Conservation (phyloP, 208 protist species). For the Crithidia acanthocephali region DNA sequence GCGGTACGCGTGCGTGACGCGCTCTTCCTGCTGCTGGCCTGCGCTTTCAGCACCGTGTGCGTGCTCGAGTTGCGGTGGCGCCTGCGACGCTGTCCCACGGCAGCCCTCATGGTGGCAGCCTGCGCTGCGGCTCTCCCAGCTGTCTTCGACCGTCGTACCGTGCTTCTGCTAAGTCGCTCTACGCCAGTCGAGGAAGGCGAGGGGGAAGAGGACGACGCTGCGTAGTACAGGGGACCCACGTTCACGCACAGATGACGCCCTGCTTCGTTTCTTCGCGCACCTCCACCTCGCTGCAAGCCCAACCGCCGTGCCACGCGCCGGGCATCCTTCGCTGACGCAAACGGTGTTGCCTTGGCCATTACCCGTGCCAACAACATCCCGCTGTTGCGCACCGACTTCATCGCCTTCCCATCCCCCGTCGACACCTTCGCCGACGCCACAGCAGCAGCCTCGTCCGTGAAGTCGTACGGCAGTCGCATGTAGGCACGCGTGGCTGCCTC, state of each 20-base stretch:
- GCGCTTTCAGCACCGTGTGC: too few species aligned
- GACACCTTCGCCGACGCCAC: background rate
- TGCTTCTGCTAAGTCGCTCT: too few species aligned
- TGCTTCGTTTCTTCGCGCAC: background rate
- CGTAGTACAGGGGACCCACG: conserved; percentile 30
- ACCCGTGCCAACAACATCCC: conserved; percentile 7
- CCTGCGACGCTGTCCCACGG: too few species aligned
- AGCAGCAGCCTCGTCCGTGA: background rate
- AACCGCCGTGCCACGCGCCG: background rate
- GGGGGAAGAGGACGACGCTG: too few species aligned
- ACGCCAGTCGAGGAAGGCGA: background rate
- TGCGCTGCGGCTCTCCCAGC: too few species aligned
- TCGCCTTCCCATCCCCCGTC: too few species aligned
- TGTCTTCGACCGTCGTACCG: too few species aligned
- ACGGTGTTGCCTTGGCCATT: conserved; percentile 2
- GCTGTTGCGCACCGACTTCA: background rate
- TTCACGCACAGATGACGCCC: conserved; percentile 22
- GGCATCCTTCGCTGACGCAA: background rate
- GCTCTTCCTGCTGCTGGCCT: too few species aligned
- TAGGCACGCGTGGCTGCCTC: conserved; percentile 51
- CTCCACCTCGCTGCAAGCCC: background rate
- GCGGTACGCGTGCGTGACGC: conserved; percentile 3
- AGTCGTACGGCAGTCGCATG: conserved; percentile 26
- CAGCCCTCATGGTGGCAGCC: too few species aligned
- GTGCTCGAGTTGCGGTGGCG: too few species aligned